Evolutionary conservation across 768 basidiomycete genomes (phyloP).

Genomic region (Nidularia sp.): DNA sequence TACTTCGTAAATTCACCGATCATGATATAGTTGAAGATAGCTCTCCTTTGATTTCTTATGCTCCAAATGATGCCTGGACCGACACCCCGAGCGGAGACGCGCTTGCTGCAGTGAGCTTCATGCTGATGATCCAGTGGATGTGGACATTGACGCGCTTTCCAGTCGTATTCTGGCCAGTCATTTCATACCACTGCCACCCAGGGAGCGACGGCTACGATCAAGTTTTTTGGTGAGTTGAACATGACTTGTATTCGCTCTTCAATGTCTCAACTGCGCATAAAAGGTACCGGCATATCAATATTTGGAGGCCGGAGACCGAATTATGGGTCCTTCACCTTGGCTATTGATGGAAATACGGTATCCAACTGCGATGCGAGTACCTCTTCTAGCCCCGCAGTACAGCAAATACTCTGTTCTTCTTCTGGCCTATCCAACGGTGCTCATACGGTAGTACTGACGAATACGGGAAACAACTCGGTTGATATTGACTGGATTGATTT

Average conservation of each 20-base stretch:
- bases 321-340: constrained; percentile 42
- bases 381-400: constrained; percentile 13
- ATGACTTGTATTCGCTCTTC: not conserved
- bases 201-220: constrained; percentile 46
- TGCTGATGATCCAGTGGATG: no score
- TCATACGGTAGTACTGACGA: constrained; percentile 46
- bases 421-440: constrained; percentile 36
- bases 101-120: constrained; percentile 27
- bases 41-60: constrained; percentile 50
- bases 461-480: constrained; percentile 34
- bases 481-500: constrained; percentile 50
- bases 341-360: constrained; percentile 38
- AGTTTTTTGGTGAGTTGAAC: constrained; percentile 39
- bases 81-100: constrained; percentile 37
- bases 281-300: constrained; percentile 49
- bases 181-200: constrained; percentile 37
- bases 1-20: not conserved
- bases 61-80: constrained; percentile 45
- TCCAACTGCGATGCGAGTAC: constrained; percentile 28
- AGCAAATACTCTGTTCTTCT: constrained; percentile 39
- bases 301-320: constrained; percentile 41
- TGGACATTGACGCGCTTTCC: not conserved
- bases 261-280: not conserved
- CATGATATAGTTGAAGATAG: constrained; percentile 46
- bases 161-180: constrained; percentile 41